A percentile compares a stretch with the other conserved stretches of the same genome.
phyloP scores from a whole-genome alignment of 2,329 filamentous ascomycete genomes.

The Monilinia aucupariae region DNA sequence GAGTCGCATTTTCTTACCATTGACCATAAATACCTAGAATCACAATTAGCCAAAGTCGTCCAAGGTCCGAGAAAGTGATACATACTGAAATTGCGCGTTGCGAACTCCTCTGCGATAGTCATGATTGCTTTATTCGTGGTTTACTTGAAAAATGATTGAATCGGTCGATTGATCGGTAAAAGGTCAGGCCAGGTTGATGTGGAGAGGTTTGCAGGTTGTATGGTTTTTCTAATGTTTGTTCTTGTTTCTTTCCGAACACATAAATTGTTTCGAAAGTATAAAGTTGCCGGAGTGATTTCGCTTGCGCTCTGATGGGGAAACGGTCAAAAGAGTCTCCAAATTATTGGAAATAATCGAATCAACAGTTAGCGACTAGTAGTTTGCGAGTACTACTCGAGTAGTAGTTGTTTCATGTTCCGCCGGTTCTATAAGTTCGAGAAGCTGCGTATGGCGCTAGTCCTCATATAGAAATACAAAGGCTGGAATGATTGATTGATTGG shows the following conservation, averaged over 20 bases:
- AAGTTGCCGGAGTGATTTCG: not conserved
- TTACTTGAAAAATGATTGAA: not conserved
- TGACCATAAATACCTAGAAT: conserved; percentile 64
- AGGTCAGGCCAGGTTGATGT: not conserved
- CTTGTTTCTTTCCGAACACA: conserved; percentile 14
- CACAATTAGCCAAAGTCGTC: conserved; percentile 24
- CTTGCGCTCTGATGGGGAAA: conserved; percentile 12
- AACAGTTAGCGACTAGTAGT: too few species aligned
- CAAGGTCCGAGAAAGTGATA: conserved; percentile 20
- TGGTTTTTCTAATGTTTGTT: conserved; percentile 6
- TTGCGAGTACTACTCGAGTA: too few species aligned
- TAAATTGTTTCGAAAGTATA: conserved; percentile 12
- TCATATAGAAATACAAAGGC: conserved; percentile 8
- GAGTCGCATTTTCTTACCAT: conserved; percentile 52
- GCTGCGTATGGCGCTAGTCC: conserved; percentile 15
- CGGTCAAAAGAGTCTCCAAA: not conserved
- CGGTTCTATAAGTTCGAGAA: conserved; percentile 10
- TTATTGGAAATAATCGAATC: conserved; percentile 5
- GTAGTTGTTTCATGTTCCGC: conserved; percentile 4
- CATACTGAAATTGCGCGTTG: conserved; percentile 70
- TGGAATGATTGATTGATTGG: not conserved
- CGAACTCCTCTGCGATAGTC: conserved; percentile 67
- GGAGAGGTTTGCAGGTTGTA: not conserved
- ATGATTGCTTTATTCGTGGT: conserved; percentile 45
- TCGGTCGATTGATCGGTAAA: conserved; percentile 7